Conservation (phyloP, 176 grass and related monocot genomes). For the Cenchrus americanus region DNA sequence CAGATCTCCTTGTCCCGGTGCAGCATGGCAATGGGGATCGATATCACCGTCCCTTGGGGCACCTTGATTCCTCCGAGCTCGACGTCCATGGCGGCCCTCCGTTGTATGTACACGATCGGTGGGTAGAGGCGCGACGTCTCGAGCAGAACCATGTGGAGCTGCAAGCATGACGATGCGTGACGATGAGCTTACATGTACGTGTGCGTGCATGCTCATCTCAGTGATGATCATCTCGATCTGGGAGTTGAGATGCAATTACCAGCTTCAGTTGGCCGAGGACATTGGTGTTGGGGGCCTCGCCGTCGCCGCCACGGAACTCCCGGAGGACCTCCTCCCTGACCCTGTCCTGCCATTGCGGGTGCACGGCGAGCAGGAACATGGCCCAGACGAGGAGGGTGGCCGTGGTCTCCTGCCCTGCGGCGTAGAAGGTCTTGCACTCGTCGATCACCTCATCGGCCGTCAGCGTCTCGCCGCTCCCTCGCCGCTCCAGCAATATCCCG, state of each 20-base stretch:
- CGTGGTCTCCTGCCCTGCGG: constrained; percentile 51
- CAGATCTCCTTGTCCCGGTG: constrained; percentile 54
- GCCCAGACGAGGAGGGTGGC: constrained; percentile 43
- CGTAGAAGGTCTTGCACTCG: constrained; percentile 61
- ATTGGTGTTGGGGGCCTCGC: not conserved
- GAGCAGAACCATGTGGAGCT: not conserved
- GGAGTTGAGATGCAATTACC: not conserved
- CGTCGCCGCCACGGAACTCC: not conserved
- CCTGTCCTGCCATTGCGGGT: constrained; percentile 50
- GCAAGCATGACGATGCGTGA: not conserved
- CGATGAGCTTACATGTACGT: not conserved
- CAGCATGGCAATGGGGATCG: constrained; percentile 35
- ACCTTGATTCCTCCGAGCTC: constrained; percentile 2
- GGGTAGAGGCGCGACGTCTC: constrained; percentile 49
- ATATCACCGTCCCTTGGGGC: not conserved
- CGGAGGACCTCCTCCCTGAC: constrained; percentile 48
- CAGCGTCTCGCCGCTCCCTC: not conserved
- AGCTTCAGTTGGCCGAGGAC: constrained; percentile 43
- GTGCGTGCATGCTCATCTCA: not conserved
- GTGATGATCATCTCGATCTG: not conserved
- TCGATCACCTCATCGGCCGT: constrained; percentile 54
- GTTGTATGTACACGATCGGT: not conserved
- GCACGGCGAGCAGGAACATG: constrained; percentile 49
- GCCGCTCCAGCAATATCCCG: constrained; percentile 39
- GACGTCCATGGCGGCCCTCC: constrained; percentile 18